phyloP scores from a whole-genome alignment of 208 protist genomes.

The Naegleria fowleri region DNA sequence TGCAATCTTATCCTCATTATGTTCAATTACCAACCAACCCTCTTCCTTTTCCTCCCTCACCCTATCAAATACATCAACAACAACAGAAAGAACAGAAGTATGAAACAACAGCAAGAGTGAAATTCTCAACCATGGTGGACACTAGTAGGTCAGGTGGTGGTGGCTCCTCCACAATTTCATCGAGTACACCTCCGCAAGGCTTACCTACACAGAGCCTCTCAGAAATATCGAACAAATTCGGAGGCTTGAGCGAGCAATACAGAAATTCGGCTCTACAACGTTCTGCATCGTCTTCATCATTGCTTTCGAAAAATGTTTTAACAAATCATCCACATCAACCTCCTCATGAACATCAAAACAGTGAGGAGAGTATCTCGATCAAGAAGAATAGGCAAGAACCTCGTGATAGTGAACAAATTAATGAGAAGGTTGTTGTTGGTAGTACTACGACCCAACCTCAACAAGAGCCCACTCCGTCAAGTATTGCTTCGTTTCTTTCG shows the following conservation, averaged over 20 bases:
- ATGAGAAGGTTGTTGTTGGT: too few relatives aligned
- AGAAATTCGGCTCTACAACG: not conserved
- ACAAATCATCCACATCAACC: not conserved
- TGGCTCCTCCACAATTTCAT: too few relatives aligned
- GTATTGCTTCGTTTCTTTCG: too few relatives aligned
- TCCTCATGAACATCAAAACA: not conserved
- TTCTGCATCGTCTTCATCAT: not conserved
- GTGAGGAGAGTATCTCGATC: too few relatives aligned
- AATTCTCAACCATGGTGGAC: too few relatives aligned
- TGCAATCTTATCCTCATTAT: not conserved
- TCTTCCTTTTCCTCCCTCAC: not conserved
- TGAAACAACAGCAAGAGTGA: not conserved
- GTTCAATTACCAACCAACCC: not conserved
- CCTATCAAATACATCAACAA: not conserved
- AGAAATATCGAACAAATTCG: not conserved
- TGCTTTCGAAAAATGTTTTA: not conserved
- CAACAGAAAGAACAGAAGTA: too few relatives aligned
- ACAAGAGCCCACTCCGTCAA: too few relatives aligned
- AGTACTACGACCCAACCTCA: too few relatives aligned
- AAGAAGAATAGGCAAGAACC: too few relatives aligned
- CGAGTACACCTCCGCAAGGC: not conserved
- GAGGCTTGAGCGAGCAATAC: not conserved
- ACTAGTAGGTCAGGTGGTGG: too few relatives aligned
- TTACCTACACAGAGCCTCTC: not conserved
- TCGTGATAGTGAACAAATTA: too few relatives aligned